phyloP scores from a whole-genome alignment of 441 rosid genomes.

The Gossypium aridum region DNA sequence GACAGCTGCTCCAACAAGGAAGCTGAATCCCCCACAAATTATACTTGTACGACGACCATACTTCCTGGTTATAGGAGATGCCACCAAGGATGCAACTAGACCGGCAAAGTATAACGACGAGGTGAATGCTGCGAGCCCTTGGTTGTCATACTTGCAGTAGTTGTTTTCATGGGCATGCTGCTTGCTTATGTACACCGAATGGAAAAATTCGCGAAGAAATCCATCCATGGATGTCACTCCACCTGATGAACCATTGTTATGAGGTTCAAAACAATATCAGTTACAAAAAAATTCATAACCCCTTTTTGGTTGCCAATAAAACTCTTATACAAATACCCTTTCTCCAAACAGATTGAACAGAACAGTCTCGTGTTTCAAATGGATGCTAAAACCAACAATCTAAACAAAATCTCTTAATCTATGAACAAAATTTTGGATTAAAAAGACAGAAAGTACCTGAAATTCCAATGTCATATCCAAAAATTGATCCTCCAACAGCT shows the following conservation, averaged over 20 bases:
- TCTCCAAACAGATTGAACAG: neutral
- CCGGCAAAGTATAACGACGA: constrained; percentile 93
- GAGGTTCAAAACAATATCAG: neutral
- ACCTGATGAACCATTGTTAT: constrained; percentile 36
- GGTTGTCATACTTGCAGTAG: constrained; percentile 84
- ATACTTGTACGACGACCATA: constrained; percentile 81
- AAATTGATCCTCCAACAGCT: constrained; percentile 79
- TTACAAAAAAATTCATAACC: neutral
- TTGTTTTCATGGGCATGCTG: constrained; percentile 71
- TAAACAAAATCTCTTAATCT: neutral
- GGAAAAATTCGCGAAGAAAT: constrained; percentile 75
- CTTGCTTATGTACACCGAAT: constrained; percentile 50
- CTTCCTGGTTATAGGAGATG: constrained; percentile 65
- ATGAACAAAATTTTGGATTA: neutral
- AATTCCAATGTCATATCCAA: constrained; percentile 88
- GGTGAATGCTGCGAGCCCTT: constrained; percentile 78
- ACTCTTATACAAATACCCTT: neutral
- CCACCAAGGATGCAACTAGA: constrained; percentile 40
- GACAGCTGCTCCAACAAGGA: constrained; percentile 60
- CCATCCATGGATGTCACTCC: constrained; percentile 87
- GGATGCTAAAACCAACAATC: neutral
- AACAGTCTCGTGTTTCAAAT: neutral
- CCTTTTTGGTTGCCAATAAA: neutral
- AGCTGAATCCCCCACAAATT: constrained; percentile 74
- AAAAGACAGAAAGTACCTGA: constrained; percentile 40